A percentile compares a stretch with the other conserved stretches of the same genome.
phyloP scores from a whole-genome alignment of 768 basidiomycete genomes.

The Suillus subalutaceus region DNA sequence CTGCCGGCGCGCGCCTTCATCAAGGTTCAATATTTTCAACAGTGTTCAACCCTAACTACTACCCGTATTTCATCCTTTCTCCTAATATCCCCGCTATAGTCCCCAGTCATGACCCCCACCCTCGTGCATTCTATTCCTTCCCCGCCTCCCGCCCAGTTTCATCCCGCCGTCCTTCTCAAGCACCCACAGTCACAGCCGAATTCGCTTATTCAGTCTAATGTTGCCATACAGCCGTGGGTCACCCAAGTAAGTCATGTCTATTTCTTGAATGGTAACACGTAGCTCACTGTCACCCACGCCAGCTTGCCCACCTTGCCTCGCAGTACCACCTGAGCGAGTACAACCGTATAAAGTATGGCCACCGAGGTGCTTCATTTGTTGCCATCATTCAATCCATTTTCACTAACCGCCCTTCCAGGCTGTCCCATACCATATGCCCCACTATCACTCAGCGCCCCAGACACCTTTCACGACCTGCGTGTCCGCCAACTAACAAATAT shows the following conservation, averaged over 20 bases:
- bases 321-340: constrained; percentile 78
- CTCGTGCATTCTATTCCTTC: not conserved
- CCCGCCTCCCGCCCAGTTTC: not conserved
- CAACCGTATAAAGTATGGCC: constrained; percentile 68
- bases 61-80: not conserved
- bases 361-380: constrained; percentile 26
- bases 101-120: not conserved
- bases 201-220: not conserved
- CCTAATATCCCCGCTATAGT: not conserved
- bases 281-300: constrained; percentile 8
- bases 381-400: not conserved
- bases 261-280: not conserved
- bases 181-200: not conserved
- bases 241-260: constrained; percentile 20
- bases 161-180: not conserved
- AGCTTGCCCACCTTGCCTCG: constrained; percentile 65
- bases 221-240: constrained; percentile 18
- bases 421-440: constrained; percentile 62
- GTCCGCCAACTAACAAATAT: constrained; percentile 48
- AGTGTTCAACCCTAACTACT: not conserved
- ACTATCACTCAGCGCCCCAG: constrained; percentile 63
- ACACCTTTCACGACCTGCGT: constrained; percentile 55
- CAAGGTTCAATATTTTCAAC: not conserved
- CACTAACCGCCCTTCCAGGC: constrained; percentile 40
- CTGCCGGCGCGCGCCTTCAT: not conserved